Base-by-base conservation (phyloP, 306 rosid species). In the Inga oerstediana region DNA sequence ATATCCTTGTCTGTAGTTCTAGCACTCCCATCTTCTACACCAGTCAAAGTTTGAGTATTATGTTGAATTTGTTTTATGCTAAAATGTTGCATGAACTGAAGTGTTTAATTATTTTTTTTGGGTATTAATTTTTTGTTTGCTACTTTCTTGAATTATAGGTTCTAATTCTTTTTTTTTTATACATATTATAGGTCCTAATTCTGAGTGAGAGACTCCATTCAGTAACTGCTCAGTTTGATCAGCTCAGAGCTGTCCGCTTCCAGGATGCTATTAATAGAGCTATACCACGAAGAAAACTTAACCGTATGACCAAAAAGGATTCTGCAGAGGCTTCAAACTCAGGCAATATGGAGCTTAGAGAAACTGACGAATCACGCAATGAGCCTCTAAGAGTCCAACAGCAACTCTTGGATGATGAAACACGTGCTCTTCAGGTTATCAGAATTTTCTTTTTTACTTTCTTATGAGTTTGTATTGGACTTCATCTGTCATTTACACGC, bases 391-490 rank as follows among this genome's bases (percentile, higher is more conserved):
- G 91, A 79, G 88, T 91, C 74, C 98, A 94, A 80, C 98, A 93
- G 81, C 91, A 72, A 72, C 41, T 88, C 77, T 91, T 96, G 90
- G 97, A 92, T 54, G 97, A 96, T 84, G 97, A 96, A 90, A 94
- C 99, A 61, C 97, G 93, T 16, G 97, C 97, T 62, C 99, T 96
- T 86, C 98, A 96, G 98, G 99, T 96, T 76, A 79, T 46, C 61
- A 46, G 77, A 67, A 56, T 65, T 8, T 1, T 30, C 46, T 77
- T 61, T 45, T 48, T 76, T 70, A 46, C 52, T 77, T 61, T 45
- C 54, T 76, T 64, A 46, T 13, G 73, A 72, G 41, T 77, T 83
- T 78, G 16, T 74, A 35, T 69, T 19, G 52, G 74, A 32, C 54
- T 74, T 75, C n/a, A 65, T 70, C 52, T 83, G 58, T 75, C 67